These are phyloP conservation scores for Allantophomopsis cytisporea DNA, from an alignment of 2,329 filamentous ascomycete genomes.

Conservation along the genomic window DNA sequence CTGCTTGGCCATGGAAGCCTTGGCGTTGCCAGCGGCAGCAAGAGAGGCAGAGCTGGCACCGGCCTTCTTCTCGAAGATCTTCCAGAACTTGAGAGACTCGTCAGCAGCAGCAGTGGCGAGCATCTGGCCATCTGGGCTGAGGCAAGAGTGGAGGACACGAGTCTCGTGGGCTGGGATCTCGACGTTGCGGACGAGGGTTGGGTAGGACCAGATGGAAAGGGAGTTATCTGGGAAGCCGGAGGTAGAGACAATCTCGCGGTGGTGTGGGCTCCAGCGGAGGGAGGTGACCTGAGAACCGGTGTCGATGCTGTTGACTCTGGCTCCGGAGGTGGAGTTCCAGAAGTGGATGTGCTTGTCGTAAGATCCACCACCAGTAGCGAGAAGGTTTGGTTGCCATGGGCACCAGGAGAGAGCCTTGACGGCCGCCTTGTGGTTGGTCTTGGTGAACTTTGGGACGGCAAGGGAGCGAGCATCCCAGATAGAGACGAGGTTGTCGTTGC, in stretches of 20 bases:
- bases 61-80: conserved; percentile 98
- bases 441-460: conserved; percentile 92
- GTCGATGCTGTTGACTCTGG: conserved; percentile 97
- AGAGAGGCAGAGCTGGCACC: conserved; percentile 53
- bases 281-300: conserved; percentile 96
- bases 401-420: conserved; percentile 99
- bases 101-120: conserved; percentile 91
- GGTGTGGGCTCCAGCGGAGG: conserved; percentile 89
- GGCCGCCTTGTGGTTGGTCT: conserved; percentile 98
- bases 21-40: conserved; percentile 55
- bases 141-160: conserved; percentile 87
- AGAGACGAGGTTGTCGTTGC: conserved; percentile 96
- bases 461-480: conserved; percentile 98
- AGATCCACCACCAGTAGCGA: conserved; percentile 89
- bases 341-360: conserved; percentile 99
- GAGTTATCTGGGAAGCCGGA: conserved; percentile 99
- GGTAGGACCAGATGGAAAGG: conserved; percentile 98
- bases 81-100: conserved; percentile 99
- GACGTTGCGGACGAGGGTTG: conserved; percentile 88
- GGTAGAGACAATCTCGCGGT: conserved; percentile 96
- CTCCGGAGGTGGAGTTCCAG: conserved; percentile 98
- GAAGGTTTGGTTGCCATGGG: conserved; percentile 95
- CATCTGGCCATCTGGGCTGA: conserved; percentile 97
- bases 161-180: conserved; percentile 98
- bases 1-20: conserved; percentile 82